Percentiles rank a stretch among this genome's conserved stretches.
phyloP scores from a whole-genome alignment of 2,329 filamentous ascomycete genomes.

The Beauveria australis region DNA sequence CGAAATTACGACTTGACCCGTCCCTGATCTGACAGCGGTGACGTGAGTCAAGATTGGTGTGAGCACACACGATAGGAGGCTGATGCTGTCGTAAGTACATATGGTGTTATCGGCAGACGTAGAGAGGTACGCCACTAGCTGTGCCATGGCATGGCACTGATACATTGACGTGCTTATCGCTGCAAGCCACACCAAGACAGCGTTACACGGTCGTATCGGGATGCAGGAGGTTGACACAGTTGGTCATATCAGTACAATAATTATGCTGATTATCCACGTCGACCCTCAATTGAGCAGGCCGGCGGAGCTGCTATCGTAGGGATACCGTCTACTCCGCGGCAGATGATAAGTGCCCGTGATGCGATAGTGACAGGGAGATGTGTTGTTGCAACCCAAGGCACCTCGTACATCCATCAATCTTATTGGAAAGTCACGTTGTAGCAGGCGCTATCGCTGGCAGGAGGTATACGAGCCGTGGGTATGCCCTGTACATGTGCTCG shows the following conservation, averaged over 20 bases:
- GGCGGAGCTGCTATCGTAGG: background rate
- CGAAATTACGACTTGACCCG: background rate
- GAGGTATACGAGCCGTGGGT: background rate
- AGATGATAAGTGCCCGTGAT: background rate
- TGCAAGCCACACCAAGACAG: background rate
- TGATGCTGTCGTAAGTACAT: background rate
- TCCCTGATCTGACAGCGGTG: background rate
- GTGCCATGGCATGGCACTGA: background rate
- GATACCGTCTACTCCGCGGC: background rate
- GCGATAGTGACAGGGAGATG: background rate
- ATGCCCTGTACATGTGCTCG: background rate
- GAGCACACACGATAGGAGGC: background rate
- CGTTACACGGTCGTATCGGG: background rate
- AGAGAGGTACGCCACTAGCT: background rate
- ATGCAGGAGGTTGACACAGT: background rate
- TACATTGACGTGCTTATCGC: background rate
- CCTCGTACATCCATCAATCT: background rate
- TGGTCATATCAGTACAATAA: background rate
- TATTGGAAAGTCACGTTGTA: background rate
- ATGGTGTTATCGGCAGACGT: slow-evolving; percentile 6
- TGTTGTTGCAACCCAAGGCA: background rate
- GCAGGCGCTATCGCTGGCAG: background rate
- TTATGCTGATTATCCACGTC: background rate
- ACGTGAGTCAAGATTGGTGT: background rate
- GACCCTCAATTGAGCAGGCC: background rate